Conservation (phyloP, 768 basidiomycete genomes). For the Tylopilus vinaceipallidus region DNA sequence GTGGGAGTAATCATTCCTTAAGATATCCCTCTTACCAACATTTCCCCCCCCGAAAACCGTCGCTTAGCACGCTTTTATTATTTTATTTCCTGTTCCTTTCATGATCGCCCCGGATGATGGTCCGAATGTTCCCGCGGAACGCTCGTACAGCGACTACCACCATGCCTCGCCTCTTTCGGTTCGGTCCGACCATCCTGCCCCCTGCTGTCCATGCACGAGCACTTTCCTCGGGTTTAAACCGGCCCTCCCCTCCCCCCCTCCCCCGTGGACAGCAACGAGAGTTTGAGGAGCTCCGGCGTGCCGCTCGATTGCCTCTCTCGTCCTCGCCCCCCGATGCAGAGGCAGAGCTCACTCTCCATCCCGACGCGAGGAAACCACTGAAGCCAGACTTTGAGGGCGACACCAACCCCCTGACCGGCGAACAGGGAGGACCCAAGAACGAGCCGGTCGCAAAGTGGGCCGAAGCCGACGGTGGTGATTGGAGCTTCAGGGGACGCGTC, state of each 20-base stretch:
- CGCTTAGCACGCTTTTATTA: no score
- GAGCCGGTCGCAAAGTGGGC: slow-evolving; percentile 73
- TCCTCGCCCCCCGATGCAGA: slow-evolving; percentile 32
- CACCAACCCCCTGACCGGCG: slow-evolving; percentile 78
- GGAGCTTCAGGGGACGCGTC: slow-evolving; percentile 89
- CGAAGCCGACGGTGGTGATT: slow-evolving; percentile 60
- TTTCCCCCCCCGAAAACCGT: not conserved
- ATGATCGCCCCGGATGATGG: no score
- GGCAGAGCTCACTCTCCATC: slow-evolving; percentile 53
- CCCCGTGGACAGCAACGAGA: slow-evolving; percentile 76
- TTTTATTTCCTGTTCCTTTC: not conserved
- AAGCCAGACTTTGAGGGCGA: slow-evolving; percentile 78
- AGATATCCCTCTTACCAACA: slow-evolving; percentile 2
- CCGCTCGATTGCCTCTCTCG: slow-evolving; percentile 48
- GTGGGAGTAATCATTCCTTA: no score
- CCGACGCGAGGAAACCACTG: slow-evolving; percentile 61
- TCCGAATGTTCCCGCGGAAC: no score
- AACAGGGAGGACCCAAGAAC: slow-evolving; percentile 81
- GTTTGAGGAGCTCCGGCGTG: slow-evolving; percentile 78
- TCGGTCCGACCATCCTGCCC: not conserved
- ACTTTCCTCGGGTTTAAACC: slow-evolving; percentile 39
- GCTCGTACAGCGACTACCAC: no score
- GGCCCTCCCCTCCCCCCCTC: slow-evolving; percentile 74
- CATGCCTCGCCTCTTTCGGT: not conserved
- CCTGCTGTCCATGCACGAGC: slow-evolving; percentile 5